phyloP scores from a whole-genome alignment of 2,329 filamentous ascomycete species.

The Diaporthe helianthi region DNA sequence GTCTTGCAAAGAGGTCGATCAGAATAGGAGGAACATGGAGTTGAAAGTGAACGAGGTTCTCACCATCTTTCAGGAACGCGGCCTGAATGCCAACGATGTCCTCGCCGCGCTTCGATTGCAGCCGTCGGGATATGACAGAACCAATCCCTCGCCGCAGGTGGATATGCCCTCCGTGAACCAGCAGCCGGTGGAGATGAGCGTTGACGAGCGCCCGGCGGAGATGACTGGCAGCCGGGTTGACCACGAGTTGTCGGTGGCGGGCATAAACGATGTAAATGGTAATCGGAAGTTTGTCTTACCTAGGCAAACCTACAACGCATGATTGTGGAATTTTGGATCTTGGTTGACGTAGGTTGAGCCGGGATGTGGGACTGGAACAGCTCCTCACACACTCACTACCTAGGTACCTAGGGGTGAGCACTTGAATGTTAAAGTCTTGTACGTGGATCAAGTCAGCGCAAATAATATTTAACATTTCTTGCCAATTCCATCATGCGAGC shows the following conservation, averaged over 20 bases:
- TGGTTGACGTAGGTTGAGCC: too few species aligned
- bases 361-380: too few species aligned
- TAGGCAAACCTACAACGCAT: neutral
- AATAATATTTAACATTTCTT: neutral
- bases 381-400: neutral
- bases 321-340: neutral
- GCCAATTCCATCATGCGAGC: too few species aligned
- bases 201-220: constrained; percentile 11
- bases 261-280: neutral
- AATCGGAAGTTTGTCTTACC: constrained; percentile 17
- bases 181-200: constrained; percentile 10
- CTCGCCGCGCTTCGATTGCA: neutral
- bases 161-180: constrained; percentile 20
- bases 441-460: too few species aligned
- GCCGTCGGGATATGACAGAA: neutral
- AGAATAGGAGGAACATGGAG: constrained; percentile 9
- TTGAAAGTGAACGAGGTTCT: neutral
- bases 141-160: neutral
- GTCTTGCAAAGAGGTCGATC: constrained; percentile 11
- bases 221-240: neutral
- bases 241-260: constrained; percentile 8
- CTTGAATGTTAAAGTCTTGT: neutral
- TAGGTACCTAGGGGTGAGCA: too few species aligned
- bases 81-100: constrained; percentile 1
- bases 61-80: constrained; percentile 6